Base-by-base conservation (phyloP, 257 asterid genomes). In the Petunia secreta region DNA sequence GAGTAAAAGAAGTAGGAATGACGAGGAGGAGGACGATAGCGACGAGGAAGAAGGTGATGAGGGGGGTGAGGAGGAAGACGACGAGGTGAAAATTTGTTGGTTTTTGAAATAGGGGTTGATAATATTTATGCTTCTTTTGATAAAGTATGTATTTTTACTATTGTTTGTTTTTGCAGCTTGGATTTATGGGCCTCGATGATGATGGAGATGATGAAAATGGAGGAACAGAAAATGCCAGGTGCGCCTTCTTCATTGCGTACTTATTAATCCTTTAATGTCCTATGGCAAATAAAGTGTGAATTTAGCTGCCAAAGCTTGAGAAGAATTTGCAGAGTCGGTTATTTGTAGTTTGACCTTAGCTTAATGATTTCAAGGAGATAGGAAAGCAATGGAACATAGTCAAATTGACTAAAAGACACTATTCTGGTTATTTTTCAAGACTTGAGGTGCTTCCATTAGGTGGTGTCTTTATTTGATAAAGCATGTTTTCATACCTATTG, bases 161-260 rank as follows among this genome's bases (percentile, higher is more conserved):
- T 10, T 77, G n/a, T 76, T 63, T 80, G 10, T 67, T 65, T 84
- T 80, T 77, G 79, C 90, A 94, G 99, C 91, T 94, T 85, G 97
- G 85, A 78, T 77, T 87, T 80, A 76, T 91, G 91, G 97, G 89
- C 80, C 83, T 92, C n/a, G 91, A 88, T 44, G 89, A 59, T 71
- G 85, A 75, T 14, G 92, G 80, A 15, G 90, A 80, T 65, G 97
- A 88, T 16, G 91, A 84, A 66, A 86, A 77, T 62, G 93, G 76
- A 63, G 84, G 80, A 79, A 82, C 88, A 83, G 92, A 81, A 82
- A 87, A 75, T 76, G 94, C 90, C 74, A 92, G 95, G 99, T 95
- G 55, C 1, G 16, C 25, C 81, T 77, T 25, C 40, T n/a, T 77
- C 64, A 59, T 63, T 77, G 16, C n/a, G 62, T 40, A 13, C 52